These are phyloP conservation scores for Solanum aculeatissimum DNA, from an alignment of 305 asterid genomes.

Conservation along the genomic window DNA sequence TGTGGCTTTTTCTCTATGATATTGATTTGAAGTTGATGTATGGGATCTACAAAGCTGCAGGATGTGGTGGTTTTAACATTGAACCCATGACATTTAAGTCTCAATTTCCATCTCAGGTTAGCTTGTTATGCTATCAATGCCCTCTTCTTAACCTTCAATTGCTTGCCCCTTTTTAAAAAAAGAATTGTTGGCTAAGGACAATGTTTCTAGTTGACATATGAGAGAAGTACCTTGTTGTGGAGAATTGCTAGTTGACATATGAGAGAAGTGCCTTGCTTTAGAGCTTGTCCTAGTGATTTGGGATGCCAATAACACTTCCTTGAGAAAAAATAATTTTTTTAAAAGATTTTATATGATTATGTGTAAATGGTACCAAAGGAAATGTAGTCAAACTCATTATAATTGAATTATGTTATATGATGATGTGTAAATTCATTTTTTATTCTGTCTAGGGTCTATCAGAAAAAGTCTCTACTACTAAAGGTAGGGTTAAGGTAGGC, in stretches of 20 bases:
- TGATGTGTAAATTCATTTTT: neutral
- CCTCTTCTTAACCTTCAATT: neutral
- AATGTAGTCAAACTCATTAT: neutral
- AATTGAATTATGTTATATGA: neutral
- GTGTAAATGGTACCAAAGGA: neutral
- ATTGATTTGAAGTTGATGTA: conserved; percentile 67
- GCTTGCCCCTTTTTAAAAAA: neutral
- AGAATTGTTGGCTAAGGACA: neutral
- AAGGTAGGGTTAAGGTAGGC: neutral
- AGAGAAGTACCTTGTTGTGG: neutral
- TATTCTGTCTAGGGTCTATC: neutral
- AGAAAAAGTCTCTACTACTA: neutral
- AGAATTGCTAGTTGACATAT: neutral
- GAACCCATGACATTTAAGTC: conserved; percentile 81
- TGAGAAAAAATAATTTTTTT: neutral
- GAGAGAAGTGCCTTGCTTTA: too few relatives aligned
- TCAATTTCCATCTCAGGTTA: conserved; percentile 92
- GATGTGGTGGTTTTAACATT: conserved; percentile 74
- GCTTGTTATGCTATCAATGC: conserved; percentile 8
- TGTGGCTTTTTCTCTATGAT: conserved; percentile 77
- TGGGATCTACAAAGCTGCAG: conserved; percentile 85
- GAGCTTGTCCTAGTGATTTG: neutral
- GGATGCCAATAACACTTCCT: neutral
- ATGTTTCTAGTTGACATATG: neutral
- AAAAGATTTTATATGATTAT: neutral